These are phyloP conservation scores for Tuber brumale DNA, from an alignment of 495 filamentous ascomycete genomes.

Conservation along the genomic window DNA sequence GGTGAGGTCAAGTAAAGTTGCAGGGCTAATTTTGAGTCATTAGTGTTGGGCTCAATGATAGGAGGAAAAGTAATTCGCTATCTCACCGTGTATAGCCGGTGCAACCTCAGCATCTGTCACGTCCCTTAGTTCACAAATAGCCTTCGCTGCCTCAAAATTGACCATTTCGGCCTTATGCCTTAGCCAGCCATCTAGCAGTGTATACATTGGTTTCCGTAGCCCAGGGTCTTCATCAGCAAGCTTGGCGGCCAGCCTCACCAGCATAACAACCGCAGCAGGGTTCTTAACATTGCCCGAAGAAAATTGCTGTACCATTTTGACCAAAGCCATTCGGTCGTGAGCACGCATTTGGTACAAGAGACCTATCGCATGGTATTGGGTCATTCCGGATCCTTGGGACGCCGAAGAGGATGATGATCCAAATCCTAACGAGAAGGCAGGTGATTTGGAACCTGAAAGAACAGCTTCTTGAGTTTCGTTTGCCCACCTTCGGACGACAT, in stretches of 20 bases:
- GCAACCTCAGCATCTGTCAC: slow-evolving; percentile 85
- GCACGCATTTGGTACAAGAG: slow-evolving; percentile 96
- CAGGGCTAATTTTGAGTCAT: slow-evolving; percentile 50
- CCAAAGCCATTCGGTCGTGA: slow-evolving; percentile 93
- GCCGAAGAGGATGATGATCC: slow-evolving; percentile 52
- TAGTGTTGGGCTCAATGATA: not conserved
- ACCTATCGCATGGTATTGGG: slow-evolving; percentile 97
- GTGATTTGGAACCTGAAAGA: slow-evolving; percentile 75
- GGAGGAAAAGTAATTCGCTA: not conserved
- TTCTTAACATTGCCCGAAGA: slow-evolving; percentile 87
- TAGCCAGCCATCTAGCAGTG: slow-evolving; percentile 90
- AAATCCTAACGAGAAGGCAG: slow-evolving; percentile 84
- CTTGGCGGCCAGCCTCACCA: slow-evolving; percentile 89
- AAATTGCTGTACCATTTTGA: slow-evolving; percentile 99
- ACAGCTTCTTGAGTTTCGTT: slow-evolving; percentile 98
- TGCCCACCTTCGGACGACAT: slow-evolving; percentile 96
- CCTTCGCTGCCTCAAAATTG: slow-evolving; percentile 98
- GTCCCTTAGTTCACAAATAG: slow-evolving; percentile 89
- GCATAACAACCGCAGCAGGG: slow-evolving; percentile 81
- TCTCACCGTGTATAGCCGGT: slow-evolving; percentile 70
- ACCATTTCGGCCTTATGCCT: slow-evolving; percentile 99
- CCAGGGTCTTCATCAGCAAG: slow-evolving; percentile 86
- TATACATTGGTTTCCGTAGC: slow-evolving; percentile 88
- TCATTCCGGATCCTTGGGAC: slow-evolving; percentile 60
- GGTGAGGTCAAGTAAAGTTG: slow-evolving; percentile 97